These are phyloP conservation scores for Meyerozyma smithsonii DNA, from an alignment of 1,139 yeast genomes.

Conservation along the genomic window DNA sequence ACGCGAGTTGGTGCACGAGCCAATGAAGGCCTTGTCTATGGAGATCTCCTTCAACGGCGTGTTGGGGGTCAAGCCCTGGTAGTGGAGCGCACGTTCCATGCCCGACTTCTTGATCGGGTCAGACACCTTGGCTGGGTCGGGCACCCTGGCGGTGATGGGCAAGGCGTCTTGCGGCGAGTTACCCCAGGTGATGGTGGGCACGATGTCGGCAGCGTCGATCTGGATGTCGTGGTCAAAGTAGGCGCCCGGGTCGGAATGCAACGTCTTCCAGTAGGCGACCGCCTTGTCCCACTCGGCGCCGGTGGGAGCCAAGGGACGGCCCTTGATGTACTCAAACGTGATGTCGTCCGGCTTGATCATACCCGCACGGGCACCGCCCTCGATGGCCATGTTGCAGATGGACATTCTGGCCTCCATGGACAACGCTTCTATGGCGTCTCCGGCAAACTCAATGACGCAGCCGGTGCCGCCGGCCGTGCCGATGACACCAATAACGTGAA, in stretches of 20 bases:
- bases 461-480: slow-evolving; percentile 99
- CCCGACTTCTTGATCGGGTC: slow-evolving; percentile 81
- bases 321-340: slow-evolving; percentile 84
- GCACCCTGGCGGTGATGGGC: slow-evolving; percentile 85
- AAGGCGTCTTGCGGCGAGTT: slow-evolving; percentile 98
- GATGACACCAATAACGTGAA: slow-evolving; percentile 91
- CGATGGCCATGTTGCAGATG: slow-evolving; percentile 97
- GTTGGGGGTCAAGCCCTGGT: slow-evolving; percentile 87
- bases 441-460: slow-evolving; percentile 92
- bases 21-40: slow-evolving; percentile 92
- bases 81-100: slow-evolving; percentile 83
- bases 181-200: slow-evolving; percentile 99
- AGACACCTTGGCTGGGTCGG: slow-evolving; percentile 70
- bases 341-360: slow-evolving; percentile 94
- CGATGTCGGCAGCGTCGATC: slow-evolving; percentile 78
- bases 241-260: slow-evolving; percentile 86
- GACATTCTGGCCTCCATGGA: slow-evolving; percentile 99
- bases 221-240: slow-evolving; percentile 78
- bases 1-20: slow-evolving; percentile 97
- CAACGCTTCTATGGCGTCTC: slow-evolving; percentile 82
- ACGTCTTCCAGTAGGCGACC: slow-evolving; percentile 80
- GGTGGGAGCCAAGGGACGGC: slow-evolving; percentile 90
- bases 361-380: slow-evolving; percentile 99
- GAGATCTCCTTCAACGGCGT: slow-evolving; percentile 68
- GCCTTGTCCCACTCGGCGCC: slow-evolving; percentile 97